Conservation (phyloP, 805 yeast species). For the Teunomyces stri region DNA sequence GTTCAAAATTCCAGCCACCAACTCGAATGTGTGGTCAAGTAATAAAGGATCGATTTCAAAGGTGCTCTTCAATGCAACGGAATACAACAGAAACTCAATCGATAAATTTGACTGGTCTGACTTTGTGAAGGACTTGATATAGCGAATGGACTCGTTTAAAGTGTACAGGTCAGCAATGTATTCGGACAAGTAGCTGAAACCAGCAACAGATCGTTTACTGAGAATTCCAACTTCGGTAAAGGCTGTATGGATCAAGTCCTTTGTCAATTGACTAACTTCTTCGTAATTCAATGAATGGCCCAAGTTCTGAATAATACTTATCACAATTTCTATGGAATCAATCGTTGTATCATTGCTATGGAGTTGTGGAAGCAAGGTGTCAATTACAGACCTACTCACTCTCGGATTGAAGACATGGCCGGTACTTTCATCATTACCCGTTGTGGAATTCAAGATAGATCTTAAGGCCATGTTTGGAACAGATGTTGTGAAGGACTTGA, state of each 20-base stretch:
- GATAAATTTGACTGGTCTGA: neutral
- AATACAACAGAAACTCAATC: slow-evolving; percentile 8
- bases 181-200: slow-evolving; percentile 43
- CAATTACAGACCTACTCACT: slow-evolving; percentile 31
- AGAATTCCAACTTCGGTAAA: slow-evolving; percentile 43
- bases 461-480: slow-evolving; percentile 54
- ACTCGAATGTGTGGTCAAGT: slow-evolving; percentile 7
- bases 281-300: slow-evolving; percentile 39
- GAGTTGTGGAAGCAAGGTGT: slow-evolving; percentile 38
- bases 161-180: slow-evolving; percentile 7
- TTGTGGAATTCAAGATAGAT: slow-evolving; percentile 31
- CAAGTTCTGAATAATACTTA: slow-evolving; percentile 52
- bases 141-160: slow-evolving; percentile 5
- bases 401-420: slow-evolving; percentile 8
- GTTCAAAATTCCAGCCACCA: slow-evolving; percentile 5
- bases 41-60: slow-evolving; percentile 4
- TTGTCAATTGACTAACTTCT: slow-evolving; percentile 29
- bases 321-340: slow-evolving; percentile 60
- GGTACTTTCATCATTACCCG: neutral
- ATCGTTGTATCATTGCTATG: slow-evolving; percentile 36
- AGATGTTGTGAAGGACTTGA: slow-evolving; percentile 40
- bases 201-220: slow-evolving; percentile 49
- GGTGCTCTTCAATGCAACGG: slow-evolving; percentile 5
- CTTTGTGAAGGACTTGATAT: neutral
- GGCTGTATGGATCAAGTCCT: slow-evolving; percentile 33